Evolutionary conservation across 148 eudicot genomes (phyloP), one percentile per base, ranked within the genome.

Genomic region (Oxyria digyna): DNA sequence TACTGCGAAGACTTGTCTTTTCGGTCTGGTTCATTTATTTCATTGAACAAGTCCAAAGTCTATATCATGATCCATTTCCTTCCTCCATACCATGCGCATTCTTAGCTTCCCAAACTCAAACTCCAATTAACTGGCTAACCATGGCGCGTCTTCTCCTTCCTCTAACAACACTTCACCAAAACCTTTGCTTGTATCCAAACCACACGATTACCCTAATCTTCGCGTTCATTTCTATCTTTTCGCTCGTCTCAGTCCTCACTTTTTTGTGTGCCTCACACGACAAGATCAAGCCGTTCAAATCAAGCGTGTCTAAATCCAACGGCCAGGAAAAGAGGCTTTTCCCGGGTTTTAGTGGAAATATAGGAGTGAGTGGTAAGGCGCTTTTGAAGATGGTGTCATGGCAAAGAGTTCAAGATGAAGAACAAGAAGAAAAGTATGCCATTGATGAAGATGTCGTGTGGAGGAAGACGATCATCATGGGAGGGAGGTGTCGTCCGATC

Each of bases 401-500:
- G 65, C 38, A 59, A 59, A 29, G 65, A 59, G 65, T 29, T n/a
- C 37, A 31, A 29, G 20, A 29, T 38, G 65, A 27, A 11, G 64
- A 14, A 27, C 37, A 59, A 14, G 64, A 46, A 45, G 49, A 45
- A 17, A 18, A 45, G 17, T n/a, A 45, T 12, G 49, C 15, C 8
- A 33, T 14, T 1, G 38, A 59, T 14, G 65, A 59, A 1, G 82
- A 74, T 55, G 89, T 74, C 2, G 76, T 89, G 57, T 90, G 96
- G 96, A 84, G 81, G 80, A 85, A 84, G 81, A 80, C 80, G 31
- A 87, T 90, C 43, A 87, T 90, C 24, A 85, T 77, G 80, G 96
- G 96, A n/a, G 96, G 74, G 32, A 79, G 73, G 72, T 90, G 96
- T 75, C 78, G 83, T 3, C 93, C 96, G 0, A 26, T 90, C 31